Conservation (phyloP, 805 yeast genomes). For the Lipomyces kockii region DNA sequence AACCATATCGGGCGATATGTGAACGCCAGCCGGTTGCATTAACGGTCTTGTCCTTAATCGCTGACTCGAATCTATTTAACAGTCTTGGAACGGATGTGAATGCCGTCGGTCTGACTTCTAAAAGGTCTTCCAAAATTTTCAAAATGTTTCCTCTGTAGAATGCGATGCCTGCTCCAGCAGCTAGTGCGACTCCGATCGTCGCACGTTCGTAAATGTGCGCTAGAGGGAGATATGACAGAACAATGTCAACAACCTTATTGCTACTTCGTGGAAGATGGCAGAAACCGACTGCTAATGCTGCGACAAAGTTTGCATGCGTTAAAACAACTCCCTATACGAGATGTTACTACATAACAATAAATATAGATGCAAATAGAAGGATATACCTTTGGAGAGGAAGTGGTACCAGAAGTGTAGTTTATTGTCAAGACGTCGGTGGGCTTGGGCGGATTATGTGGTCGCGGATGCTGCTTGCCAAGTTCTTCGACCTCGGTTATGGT, state of each 20-base stretch:
- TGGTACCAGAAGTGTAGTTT: conserved; percentile 76
- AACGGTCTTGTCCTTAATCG: conserved; percentile 55
- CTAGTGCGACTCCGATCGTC: conserved; percentile 51
- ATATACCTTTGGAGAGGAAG: conserved; percentile 64
- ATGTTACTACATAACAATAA: background rate
- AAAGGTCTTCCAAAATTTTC: conserved; percentile 63
- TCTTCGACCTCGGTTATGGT: conserved; percentile 44
- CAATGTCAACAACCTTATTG: conserved; percentile 43
- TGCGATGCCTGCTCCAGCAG: conserved; percentile 57
- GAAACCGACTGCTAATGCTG: conserved; percentile 51
- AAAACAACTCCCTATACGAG: conserved; percentile 56
- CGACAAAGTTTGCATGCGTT: conserved; percentile 57
- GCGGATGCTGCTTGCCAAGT: conserved; percentile 54
- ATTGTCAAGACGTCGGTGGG: conserved; percentile 63
- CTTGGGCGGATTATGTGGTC: conserved; percentile 53
- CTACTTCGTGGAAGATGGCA: conserved; percentile 28
- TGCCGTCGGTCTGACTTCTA: conserved; percentile 57
- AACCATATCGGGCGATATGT: conserved; percentile 49
- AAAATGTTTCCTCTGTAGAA: conserved; percentile 59
- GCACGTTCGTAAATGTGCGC: conserved; percentile 64
- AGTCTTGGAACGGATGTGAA: conserved; percentile 68
- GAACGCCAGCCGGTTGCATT: conserved; percentile 55
- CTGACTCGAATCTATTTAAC: conserved; percentile 64
- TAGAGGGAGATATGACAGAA: conserved; percentile 55
- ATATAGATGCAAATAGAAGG: background rate